A percentile compares a stretch with the other conserved stretches of the same genome.
Evolutionary conservation across 2,329 filamentous ascomycete species (phyloP).

Genomic region (Metarhizium anisopliae): DNA sequence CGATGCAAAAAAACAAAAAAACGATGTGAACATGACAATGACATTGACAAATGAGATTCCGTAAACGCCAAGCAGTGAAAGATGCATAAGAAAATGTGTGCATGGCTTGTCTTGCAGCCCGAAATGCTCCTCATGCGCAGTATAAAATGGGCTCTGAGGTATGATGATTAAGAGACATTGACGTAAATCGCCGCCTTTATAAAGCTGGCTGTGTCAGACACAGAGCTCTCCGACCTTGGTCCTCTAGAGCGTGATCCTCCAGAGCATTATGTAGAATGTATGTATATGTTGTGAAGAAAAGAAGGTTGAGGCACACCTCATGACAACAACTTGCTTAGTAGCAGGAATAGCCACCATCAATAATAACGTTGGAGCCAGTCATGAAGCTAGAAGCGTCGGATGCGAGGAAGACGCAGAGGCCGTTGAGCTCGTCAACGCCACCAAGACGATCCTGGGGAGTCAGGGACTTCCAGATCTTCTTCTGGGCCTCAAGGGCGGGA

Average conservation of each 20-base stretch:
- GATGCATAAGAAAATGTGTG: background rate
- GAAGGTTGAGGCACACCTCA: background rate
- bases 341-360: conserved; percentile 61
- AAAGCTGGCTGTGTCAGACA: background rate
- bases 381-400: conserved; percentile 66
- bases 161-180: background rate
- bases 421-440: conserved; percentile 67
- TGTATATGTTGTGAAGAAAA: background rate
- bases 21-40: background rate
- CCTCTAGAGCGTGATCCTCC: background rate
- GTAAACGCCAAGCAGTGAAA: conserved; percentile 7
- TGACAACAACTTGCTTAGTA: conserved; percentile 33
- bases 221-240: background rate
- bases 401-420: conserved; percentile 66
- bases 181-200: background rate
- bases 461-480: conserved; percentile 69
- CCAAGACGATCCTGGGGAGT: conserved; percentile 69
- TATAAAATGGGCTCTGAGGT: background rate
- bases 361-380: conserved; percentile 66
- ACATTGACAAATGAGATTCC: background rate
- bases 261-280: background rate
- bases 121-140: background rate
- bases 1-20: background rate
- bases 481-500: conserved; percentile 68
- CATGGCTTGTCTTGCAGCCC: background rate